Base-by-base conservation (phyloP, 208 protist genomes). In the Naegleria lovaniensis region DNA sequence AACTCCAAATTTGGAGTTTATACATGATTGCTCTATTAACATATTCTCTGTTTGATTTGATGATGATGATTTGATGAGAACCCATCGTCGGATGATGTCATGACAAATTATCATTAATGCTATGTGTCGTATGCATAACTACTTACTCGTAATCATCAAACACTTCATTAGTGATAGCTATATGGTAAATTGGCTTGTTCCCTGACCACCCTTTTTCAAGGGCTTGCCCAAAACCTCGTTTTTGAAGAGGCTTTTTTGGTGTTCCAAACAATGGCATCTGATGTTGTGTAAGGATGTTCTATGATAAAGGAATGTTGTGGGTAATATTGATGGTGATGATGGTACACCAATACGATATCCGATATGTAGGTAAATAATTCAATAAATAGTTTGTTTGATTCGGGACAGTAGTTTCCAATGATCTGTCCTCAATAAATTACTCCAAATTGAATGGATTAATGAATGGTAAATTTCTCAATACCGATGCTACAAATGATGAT, bases 121-220 rank as follows among this genome's bases (percentile, higher is more conserved):
- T 19, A 67, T n/a, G n/a, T n/a, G n/a, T n/a, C n/a, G n/a, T n/a
- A n/a, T n/a, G n/a, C 33, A 84, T 40, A 0, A n/a, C 19, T 58
- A 88, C 85, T 33, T 88, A 88, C 85, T 51, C 43, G 38, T 88
- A 88, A 88, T 88, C 85, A 58, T 51, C 39, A 38, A 88, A 88
- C 3, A 88, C 33, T 38, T 88, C 85, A 38, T 88, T 38, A 6
- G 85, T 88, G 13, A 58, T 33, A 2, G 85, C 41, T 36, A 40
- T 16, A 58, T 88, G n/a, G 25, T 36, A 88, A 4, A 58, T 16
- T n/a, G 9, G 85, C 40, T 88, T 88, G 36, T 88, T 39, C 5
- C 7, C 6, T 39, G n/a, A 36, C 38, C 38, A 43, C 41, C 41
- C 36, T 43, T 85, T 36, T 6, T 79, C 67, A 9, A 36, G 29